Evolutionary conservation across 306 rosid genomes (phyloP), one percentile per base, ranked within the genome.

Genomic region (Rosa lucieae): DNA sequence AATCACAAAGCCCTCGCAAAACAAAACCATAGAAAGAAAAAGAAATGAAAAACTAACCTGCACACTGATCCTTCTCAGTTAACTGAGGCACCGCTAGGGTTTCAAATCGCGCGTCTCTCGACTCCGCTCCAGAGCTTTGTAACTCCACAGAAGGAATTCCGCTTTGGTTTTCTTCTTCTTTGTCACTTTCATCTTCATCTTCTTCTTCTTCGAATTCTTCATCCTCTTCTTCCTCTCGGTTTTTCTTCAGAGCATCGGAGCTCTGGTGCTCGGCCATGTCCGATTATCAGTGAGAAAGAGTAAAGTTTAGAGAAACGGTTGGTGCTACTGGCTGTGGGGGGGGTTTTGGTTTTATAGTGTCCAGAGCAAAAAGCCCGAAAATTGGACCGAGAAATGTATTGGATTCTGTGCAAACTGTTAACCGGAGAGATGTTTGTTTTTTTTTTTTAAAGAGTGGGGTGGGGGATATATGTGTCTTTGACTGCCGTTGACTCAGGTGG

Each of bases 401-500:
- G 88, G 82, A 74, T 80, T 82, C 83, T 17, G 63, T 10, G 84
- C 32, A 53, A 53, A 49, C 9, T 5, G 59, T 32, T 58, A 3
- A 26, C 69, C 11, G n/a, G 69, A 42, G 69, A 82, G 74, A 75
- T 18, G 61, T 53, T 20, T 58, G 47, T 63, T 70, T 35, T 82
- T 82, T 70, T 63, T 70, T 35, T 82, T 82, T 70, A 47, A 81
- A 79, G 76, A 49, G 61, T 29, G 29, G 35, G 69, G 83, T 84
- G 44, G 77, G 3, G 84, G 87, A 76, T 74, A 81, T 80, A 67
- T 43, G 71, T 84, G 87, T 90, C 88, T 87, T 86, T 92, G 96
- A 94, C 95, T 82, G 74, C 4, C 32, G 43, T 93, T 88, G 98
- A 92, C 94, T 88, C 97, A 83, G 86, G 87, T 85, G 82, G 78